Evolutionary conservation across 768 basidiomycete species (phyloP).

Genomic region (Russula virescens): DNA sequence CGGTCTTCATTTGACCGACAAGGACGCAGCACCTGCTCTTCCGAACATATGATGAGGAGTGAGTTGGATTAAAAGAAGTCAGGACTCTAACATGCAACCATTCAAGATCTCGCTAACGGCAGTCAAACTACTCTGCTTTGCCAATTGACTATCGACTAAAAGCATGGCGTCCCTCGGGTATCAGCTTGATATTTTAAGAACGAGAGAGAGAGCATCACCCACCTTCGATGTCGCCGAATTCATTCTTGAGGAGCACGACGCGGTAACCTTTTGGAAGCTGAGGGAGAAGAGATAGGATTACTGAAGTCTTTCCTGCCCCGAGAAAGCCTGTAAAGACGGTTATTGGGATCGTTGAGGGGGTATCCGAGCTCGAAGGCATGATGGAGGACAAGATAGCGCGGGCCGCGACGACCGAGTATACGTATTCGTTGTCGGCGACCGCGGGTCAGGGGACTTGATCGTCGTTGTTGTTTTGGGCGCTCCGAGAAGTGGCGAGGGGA

Average conservation of each 20-base stretch:
- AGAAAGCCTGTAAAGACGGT: slow-evolving; percentile 96
- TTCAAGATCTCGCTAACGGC: slow-evolving; percentile 93
- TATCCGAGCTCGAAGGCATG: not conserved
- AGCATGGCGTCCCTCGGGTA: not conserved
- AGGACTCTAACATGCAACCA: slow-evolving; percentile 76
- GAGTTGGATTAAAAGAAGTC: not conserved
- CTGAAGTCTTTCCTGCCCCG: slow-evolving; percentile 73
- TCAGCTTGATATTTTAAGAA: not conserved
- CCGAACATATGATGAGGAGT: not conserved
- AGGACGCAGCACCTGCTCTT: slow-evolving; percentile 79
- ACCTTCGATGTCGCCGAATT: slow-evolving; percentile 94
- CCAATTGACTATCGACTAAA: slow-evolving; percentile 85
- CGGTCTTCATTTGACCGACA: slow-evolving; percentile 91
- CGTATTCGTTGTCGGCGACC: too few relatives aligned
- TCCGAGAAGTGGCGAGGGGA: too few relatives aligned
- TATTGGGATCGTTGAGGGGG: slow-evolving; percentile 55
- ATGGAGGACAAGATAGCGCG: not conserved
- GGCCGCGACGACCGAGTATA: not conserved
- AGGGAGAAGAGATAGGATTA: slow-evolving; percentile 78
- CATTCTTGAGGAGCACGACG: slow-evolving; percentile 90
- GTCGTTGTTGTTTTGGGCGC: too few relatives aligned
- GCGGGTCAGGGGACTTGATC: not conserved
- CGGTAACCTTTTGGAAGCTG: slow-evolving; percentile 82
- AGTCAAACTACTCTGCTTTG: slow-evolving; percentile 72
- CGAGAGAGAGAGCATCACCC: slow-evolving; percentile 30